phyloP scores from a whole-genome alignment of 441 rosid genomes.

The Populus trichocarpa region DNA sequence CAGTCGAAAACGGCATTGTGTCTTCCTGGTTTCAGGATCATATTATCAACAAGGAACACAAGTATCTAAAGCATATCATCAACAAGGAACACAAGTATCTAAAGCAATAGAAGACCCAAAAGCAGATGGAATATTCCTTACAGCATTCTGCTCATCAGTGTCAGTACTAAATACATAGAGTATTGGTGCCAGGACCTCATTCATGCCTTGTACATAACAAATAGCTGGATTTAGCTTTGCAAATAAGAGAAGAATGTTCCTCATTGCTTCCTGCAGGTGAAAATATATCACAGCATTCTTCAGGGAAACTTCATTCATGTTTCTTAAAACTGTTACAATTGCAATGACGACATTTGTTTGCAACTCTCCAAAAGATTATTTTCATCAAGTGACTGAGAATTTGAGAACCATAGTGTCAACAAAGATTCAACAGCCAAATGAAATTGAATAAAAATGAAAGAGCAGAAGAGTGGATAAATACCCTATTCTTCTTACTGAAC shows the following conservation, averaged over 20 bases:
- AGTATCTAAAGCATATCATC: background rate
- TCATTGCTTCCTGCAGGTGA: constrained; percentile 57
- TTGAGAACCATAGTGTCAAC: background rate
- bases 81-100: background rate
- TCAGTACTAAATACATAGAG: constrained; percentile 56
- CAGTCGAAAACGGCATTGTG: background rate
- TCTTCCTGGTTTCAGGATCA: background rate
- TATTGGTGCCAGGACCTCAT: constrained; percentile 72
- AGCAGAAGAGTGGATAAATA: constrained; percentile 7
- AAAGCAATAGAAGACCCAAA: constrained; percentile 8
- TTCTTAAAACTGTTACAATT: background rate
- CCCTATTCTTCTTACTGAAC: constrained; percentile 53
- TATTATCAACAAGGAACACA: background rate
- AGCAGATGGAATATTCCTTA: constrained; percentile 29
- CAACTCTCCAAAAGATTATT: background rate
- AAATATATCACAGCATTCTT: constrained; percentile 5
- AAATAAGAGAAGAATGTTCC: constrained; percentile 59
- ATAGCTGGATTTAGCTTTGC: constrained; percentile 75
- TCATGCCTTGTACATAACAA: constrained; percentile 78
- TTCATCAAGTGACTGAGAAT: background rate
- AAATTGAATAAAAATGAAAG: background rate
- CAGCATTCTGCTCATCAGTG: constrained; percentile 50
- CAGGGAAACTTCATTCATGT: background rate
- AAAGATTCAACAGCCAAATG: background rate
- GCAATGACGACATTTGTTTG: background rate